Base-by-base conservation (phyloP, 164 flowering plant genomes). In the Tetrastigma voinierianum region DNA sequence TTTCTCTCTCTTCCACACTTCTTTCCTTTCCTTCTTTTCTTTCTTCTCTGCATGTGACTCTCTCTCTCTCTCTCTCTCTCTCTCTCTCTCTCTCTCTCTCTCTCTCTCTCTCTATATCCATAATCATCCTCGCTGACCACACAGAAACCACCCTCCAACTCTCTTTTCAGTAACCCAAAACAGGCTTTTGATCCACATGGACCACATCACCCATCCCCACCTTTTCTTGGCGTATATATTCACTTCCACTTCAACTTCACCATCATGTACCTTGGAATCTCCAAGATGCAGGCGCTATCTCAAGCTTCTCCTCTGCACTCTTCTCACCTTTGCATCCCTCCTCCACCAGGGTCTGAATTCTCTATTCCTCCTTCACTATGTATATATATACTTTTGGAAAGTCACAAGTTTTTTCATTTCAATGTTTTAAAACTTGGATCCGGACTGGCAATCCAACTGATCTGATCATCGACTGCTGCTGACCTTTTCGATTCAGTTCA, bases 261-360 rank as follows among this genome's bases (percentile, higher is more conserved):
- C 11, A 2, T 32, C 69, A 61, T 44, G 7, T 44, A n/a, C n/a
- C n/a, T n/a, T n/a, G n/a, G n/a, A 55, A n/a, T 51, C 32, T 9
- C 47, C 16, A 44, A 32, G 44, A 72, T 72, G 78, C 60, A 9
- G 19, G 64, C 18, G 57, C 70, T 57, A 15, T 14, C 60, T 66
- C 77, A 77, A 66, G 57, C 65, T 65, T 62, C 18, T 68, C 10
- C n/a, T 79, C 24, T 64, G 64, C 20, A 54, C 51, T 51, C 49
- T 67, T 20, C 60, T 77, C 46, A 67, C 74, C 20, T 60, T 64
- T 23, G 59, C 69, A 14, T 67, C 61, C 53, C 67, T 61, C n/a
- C n/a, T n/a, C 4, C 58, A 68, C 67, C 68, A 72, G 11, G 83
- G 80, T 77, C 51, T 24, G 60, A 46, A 21, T 21, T 51, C 46